Percentiles rank a stretch among this genome's conserved stretches.
These are phyloP conservation scores for Phycomyces blakesleeanus DNA, from an alignment of 192 early-diverging fungal species.

Conservation along the genomic window DNA sequence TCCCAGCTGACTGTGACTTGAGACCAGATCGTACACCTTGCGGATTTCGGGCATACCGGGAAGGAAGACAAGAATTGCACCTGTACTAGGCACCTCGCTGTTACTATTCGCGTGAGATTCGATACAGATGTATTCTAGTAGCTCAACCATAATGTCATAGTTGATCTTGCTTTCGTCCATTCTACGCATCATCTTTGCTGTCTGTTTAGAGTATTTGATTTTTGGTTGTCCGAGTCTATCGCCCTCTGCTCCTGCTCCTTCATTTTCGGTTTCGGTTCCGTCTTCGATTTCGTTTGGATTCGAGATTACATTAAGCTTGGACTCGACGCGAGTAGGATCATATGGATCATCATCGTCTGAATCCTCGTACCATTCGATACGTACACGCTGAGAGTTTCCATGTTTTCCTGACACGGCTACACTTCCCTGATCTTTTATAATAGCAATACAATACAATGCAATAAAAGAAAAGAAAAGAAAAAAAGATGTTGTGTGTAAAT, in stretches of 20 bases:
- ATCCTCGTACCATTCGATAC: constrained; percentile 31
- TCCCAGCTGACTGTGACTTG: constrained; percentile 41
- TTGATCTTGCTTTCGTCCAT: constrained; percentile 54
- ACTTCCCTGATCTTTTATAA: constrained; percentile 12
- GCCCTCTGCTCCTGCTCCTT: background rate
- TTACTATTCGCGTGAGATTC: constrained; percentile 7
- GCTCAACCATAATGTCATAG: constrained; percentile 49
- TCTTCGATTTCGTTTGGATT: no score
- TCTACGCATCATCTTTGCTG: constrained; percentile 39
- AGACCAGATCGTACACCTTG: constrained; percentile 48
- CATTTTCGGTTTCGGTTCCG: no score
- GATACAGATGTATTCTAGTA: constrained; percentile 43
- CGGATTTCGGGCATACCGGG: constrained; percentile 70
- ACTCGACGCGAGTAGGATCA: constrained; percentile 7
- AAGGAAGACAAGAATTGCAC: constrained; percentile 75
- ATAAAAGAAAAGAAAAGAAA: no score
- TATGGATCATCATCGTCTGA: constrained; percentile 32
- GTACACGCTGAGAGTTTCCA: constrained; percentile 34
- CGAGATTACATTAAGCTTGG: constrained; percentile 1
- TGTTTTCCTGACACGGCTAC: constrained; percentile 31
- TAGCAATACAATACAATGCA: no score
- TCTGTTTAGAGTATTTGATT: constrained; percentile 12
- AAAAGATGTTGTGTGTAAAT: constrained; percentile 1
- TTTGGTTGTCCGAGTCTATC: constrained; percentile 7
- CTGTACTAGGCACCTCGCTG: constrained; percentile 46